Evolutionary conservation across 1,284 basidiomycete species (phyloP).

Genomic region (Naganishia liquefaciens): DNA sequence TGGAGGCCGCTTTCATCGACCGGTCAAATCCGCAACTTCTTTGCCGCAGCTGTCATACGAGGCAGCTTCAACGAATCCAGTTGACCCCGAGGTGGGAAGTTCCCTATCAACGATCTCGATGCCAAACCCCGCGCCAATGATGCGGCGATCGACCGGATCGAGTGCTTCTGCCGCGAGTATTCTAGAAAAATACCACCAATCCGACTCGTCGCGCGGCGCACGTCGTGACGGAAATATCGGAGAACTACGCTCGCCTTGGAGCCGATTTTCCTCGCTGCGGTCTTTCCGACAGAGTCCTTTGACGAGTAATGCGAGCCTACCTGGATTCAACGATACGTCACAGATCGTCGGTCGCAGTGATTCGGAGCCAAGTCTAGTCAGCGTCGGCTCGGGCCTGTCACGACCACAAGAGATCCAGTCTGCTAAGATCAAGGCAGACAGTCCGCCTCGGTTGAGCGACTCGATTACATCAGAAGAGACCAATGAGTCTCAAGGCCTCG

Average conservation of each 20-base stretch:
- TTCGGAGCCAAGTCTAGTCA: constrained; percentile 9
- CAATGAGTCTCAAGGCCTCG: constrained; percentile 6
- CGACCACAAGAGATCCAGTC: constrained; percentile 10
- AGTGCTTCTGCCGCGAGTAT: constrained; percentile 8
- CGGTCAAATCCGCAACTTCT: constrained; percentile 20
- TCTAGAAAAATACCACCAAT: constrained; percentile 8
- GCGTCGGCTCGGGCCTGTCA: background rate
- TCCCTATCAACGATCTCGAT: background rate
- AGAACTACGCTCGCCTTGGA: constrained; percentile 4
- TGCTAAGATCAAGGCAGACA: constrained; percentile 4
- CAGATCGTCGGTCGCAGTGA: constrained; percentile 3
- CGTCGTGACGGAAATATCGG: background rate
- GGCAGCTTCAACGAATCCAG: background rate
- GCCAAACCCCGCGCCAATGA: background rate
- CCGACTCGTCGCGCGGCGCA: background rate
- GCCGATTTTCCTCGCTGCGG: constrained; percentile 13
- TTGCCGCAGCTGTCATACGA: constrained; percentile 17
- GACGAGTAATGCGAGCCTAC: background rate
- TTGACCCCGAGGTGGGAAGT: background rate
- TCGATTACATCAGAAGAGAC: constrained; percentile 23
- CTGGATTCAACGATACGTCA: background rate
- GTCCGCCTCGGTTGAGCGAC: constrained; percentile 22
- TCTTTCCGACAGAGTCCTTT: constrained; percentile 16
- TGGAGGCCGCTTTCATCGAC: constrained; percentile 2
- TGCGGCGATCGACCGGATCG: constrained; percentile 1